Conservation (phyloP, 192 early-diverging fungal species). For the Entomortierella parvispora region DNA sequence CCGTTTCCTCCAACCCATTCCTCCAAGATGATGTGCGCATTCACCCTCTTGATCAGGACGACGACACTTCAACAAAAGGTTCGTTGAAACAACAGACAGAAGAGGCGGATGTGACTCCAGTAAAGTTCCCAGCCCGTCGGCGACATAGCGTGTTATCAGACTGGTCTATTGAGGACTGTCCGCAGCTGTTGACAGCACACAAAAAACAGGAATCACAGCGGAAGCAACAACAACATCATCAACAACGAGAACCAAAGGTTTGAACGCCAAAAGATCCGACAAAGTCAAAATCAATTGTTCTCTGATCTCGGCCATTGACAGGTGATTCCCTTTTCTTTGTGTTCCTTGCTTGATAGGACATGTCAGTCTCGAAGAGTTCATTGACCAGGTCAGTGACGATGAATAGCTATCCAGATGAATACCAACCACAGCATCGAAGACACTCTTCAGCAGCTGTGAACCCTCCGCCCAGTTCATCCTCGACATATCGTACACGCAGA, state of each 20-base stretch:
- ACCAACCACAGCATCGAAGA: constrained; percentile 9
- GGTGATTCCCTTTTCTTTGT: too few species aligned
- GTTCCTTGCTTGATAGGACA: too few species aligned
- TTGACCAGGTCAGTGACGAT: constrained; percentile 14
- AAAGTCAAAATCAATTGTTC: too few species aligned
- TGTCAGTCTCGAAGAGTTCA: background rate
- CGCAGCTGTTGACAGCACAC: constrained; percentile 16
- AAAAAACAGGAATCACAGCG: background rate
- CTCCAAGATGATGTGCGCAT: background rate
- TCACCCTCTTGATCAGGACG: background rate
- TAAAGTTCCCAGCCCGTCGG: background rate
- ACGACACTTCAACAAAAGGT: background rate
- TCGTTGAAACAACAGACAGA: background rate
- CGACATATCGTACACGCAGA: constrained; percentile 2
- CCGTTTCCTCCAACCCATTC: background rate
- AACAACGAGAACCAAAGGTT: too few species aligned
- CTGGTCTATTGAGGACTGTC: constrained; percentile 30
- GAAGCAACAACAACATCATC: background rate
- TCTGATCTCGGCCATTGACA: too few species aligned
- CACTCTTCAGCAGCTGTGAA: background rate
- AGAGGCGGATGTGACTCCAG: background rate
- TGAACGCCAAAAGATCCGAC: too few species aligned
- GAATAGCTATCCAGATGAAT: background rate
- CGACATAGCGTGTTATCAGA: constrained; percentile 37
- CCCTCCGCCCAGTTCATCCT: background rate